These are phyloP conservation scores for Debaryomyces coudertii DNA, from an alignment of 1,139 yeast genomes.

Conservation along the genomic window DNA sequence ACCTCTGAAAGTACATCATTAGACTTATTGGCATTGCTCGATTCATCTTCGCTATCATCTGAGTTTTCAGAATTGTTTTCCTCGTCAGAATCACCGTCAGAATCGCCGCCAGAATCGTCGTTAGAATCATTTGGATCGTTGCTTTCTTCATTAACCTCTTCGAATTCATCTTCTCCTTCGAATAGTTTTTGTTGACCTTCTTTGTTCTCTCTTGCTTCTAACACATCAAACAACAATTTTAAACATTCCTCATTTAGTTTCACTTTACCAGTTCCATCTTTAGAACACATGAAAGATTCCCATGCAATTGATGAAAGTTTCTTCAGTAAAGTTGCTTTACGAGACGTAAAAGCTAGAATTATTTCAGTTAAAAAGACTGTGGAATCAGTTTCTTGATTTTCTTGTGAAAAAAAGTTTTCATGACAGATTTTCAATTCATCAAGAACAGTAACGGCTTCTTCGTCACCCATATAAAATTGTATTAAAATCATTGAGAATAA, in stretches of 20 bases:
- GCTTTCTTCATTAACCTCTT: constrained; percentile 31
- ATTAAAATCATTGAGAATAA: constrained; percentile 77
- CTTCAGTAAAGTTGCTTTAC: constrained; percentile 70
- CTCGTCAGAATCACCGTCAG: constrained; percentile 33
- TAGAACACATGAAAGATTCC: constrained; percentile 55
- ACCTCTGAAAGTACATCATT: constrained; percentile 48
- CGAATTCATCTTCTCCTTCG: constrained; percentile 60
- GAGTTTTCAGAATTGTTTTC: constrained; percentile 39
- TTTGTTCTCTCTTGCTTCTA: constrained; percentile 75
- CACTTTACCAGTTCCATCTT: constrained; percentile 29
- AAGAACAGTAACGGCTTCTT: constrained; percentile 75
- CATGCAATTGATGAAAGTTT: constrained; percentile 75
- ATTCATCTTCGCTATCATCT: constrained; percentile 30
- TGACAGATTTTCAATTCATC: constrained; percentile 69
- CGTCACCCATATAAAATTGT: constrained; percentile 79
- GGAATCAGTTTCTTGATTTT: constrained; percentile 35
- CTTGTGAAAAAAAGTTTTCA: constrained; percentile 31
- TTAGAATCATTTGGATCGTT: constrained; percentile 25
- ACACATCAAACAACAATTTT: constrained; percentile 63
- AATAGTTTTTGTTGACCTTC: constrained; percentile 81
- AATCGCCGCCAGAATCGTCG: constrained; percentile 35
- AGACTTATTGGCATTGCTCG: constrained; percentile 28
- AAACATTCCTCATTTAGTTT: constrained; percentile 53
- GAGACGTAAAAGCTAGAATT: constrained; percentile 71
- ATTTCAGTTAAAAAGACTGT: constrained; percentile 77